Evolutionary conservation across 805 yeast genomes (phyloP), one percentile per base, ranked within the genome.

Genomic region (Saccharomycopsis olivae): DNA sequence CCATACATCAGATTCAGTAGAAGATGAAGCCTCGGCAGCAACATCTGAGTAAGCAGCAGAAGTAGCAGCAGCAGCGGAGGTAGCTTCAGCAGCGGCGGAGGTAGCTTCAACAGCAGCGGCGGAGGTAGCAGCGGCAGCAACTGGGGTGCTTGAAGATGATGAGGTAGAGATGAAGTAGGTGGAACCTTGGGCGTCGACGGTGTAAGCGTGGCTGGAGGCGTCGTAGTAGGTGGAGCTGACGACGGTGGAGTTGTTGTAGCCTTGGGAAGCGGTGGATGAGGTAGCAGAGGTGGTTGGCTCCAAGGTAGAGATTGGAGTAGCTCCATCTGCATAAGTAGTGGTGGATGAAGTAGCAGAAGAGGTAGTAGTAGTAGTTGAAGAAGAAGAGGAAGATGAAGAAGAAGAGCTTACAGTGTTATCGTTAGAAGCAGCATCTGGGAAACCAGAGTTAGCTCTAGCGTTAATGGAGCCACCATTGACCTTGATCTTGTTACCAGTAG

Each of bases 391-490:
- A 35, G 52, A 40, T 14, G 52, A 44, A 13, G 39, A 14, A 13
- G 30, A 17, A 28, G 29, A 17, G 27, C 16, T 27, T 23, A n/a
- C 33, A 31, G 51, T 39, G 9, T 32, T 17, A 15, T 39, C 13
- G 27, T 33, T 8, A 34, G 41, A 21, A 31, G 41, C 52, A 16
- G 51, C 35, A 20, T 39, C 5, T 49, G 41, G 9, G 48, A 37
- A 11, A 40, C 39, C 19, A 10, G 43, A 14, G 31, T 10, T 38
- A 24, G 36, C 38, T n/a, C 21, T 24, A 9, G 35, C 25, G 43
- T 57, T 55, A 30, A 78, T 78, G 44, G 68, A 62, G 21, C 78
- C 60, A 39, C 54, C 47, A 19, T 50, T 42, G 61, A 63, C 49
- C 14, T 41, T 51, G 18, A 52, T 35, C 13, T 79, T 77, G 25